These are phyloP conservation scores for Termitomyces sp. DNA, from an alignment of 768 basidiomycete genomes.

Conservation along the genomic window DNA sequence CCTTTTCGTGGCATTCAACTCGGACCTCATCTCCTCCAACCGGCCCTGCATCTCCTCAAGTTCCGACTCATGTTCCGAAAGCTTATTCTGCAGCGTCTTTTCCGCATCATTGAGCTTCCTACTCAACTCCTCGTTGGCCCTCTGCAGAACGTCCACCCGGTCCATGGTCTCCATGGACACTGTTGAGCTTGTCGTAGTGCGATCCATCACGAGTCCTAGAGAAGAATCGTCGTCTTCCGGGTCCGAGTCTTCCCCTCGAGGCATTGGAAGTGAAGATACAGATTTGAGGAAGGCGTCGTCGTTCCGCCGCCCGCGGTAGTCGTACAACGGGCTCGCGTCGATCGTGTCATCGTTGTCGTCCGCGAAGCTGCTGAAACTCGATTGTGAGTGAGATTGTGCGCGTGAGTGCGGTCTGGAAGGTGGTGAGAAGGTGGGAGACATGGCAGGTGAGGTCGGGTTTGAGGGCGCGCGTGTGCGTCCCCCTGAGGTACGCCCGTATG, in stretches of 20 bases:
- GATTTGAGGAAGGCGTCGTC: conserved; percentile 34
- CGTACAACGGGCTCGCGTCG: conserved; percentile 22
- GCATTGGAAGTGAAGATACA: conserved; percentile 59
- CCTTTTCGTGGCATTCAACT: conserved; percentile 75
- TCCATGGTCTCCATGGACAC: conserved; percentile 73
- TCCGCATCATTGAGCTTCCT: conserved; percentile 77
- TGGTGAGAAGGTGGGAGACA: conserved; percentile 28
- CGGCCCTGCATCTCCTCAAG: conserved; percentile 75
- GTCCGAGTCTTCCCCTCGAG: conserved; percentile 45
- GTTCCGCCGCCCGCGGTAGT: conserved; percentile 20
- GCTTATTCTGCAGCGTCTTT: conserved; percentile 57
- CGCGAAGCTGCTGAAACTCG: conserved; percentile 22
- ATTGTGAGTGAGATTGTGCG: conserved; percentile 46
- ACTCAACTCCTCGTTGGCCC: conserved; percentile 70
- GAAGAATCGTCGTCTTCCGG: conserved; percentile 54
- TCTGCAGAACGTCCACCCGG: conserved; percentile 67
- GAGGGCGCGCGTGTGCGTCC: conserved; percentile 66
- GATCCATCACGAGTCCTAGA: conserved; percentile 60
- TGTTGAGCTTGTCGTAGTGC: conserved; percentile 55
- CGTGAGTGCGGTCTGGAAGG: conserved; percentile 68
- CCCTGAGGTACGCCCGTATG: conserved; percentile 42
- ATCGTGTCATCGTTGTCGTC: conserved; percentile 36
- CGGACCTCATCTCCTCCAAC: conserved; percentile 74
- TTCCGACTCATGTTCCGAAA: conserved; percentile 78
- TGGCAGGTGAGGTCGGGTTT: conserved; percentile 60